Percentiles rank a stretch among this genome's conserved stretches.
Conservation (phyloP, 345 rosid genomes). For the Brassica juncea region DNA sequence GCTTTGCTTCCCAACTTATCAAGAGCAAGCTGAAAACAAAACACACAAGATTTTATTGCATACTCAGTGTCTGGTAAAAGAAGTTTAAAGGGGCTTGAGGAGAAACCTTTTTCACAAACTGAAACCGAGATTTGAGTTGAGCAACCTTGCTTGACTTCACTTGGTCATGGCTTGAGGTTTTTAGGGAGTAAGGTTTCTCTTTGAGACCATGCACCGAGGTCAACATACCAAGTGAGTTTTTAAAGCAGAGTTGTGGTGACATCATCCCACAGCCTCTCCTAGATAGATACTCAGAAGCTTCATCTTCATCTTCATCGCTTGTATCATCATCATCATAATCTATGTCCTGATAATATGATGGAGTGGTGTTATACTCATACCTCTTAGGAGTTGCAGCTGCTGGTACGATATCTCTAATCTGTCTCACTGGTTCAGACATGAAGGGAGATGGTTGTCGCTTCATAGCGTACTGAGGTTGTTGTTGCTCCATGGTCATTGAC, state of each 20-base stretch:
- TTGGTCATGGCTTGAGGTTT: slow-evolving; percentile 40
- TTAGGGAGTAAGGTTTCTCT: slow-evolving; percentile 44
- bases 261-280: slow-evolving; percentile 74
- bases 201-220: slow-evolving; percentile 71
- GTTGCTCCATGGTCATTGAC: slow-evolving; percentile 73
- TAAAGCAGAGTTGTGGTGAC: slow-evolving; percentile 73
- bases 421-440: slow-evolving; percentile 47
- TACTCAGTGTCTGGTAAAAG: slow-evolving; percentile 5
- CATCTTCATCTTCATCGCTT: slow-evolving; percentile 46
- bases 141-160: slow-evolving; percentile 51
- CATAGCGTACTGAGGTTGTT: slow-evolving; percentile 56
- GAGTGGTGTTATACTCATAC: slow-evolving; percentile 22
- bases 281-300: slow-evolving; percentile 46
- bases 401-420: slow-evolving; percentile 35
- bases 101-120: slow-evolving; percentile 56
- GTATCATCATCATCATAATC: slow-evolving; percentile 12
- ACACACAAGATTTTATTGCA: background rate
- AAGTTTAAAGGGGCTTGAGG: slow-evolving; percentile 24
- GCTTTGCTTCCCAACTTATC: slow-evolving; percentile 45
- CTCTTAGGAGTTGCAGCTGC: slow-evolving; percentile 33
- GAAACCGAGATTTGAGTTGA: slow-evolving; percentile 47
- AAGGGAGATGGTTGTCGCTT: slow-evolving; percentile 48
- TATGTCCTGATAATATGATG: slow-evolving; percentile 21
- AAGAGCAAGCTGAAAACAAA: slow-evolving; percentile 47
- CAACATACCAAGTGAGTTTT: slow-evolving; percentile 59